A percentile compares a stretch with the other conserved stretches of the same genome.
phyloP scores from a whole-genome alignment of 192 early-diverging fungal genomes.

The Podila epicladia region DNA sequence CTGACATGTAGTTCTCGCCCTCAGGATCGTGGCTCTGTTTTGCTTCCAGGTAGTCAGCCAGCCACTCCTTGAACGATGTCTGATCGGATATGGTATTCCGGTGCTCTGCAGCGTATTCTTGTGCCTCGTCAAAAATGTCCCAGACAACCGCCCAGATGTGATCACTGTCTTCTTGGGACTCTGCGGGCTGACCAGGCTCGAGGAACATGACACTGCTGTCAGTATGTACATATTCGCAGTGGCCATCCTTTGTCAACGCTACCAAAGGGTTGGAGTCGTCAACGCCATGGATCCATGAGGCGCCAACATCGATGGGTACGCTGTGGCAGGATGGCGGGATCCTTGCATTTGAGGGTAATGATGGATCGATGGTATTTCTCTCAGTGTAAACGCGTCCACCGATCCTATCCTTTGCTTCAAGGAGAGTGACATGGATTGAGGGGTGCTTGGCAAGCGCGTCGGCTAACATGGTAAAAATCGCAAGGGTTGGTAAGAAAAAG shows the following conservation, averaged over 20 bases:
- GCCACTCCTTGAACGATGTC: slow-evolving; percentile 22
- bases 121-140: slow-evolving; percentile 34
- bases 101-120: slow-evolving; percentile 13
- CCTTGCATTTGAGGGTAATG: background rate
- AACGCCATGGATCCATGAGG: slow-evolving; percentile 52
- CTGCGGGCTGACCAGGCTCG: background rate
- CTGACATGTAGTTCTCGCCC: slow-evolving; percentile 18
- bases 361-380: slow-evolving; percentile 4
- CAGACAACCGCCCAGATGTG: slow-evolving; percentile 33
- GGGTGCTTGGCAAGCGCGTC: slow-evolving; percentile 23
- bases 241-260: slow-evolving; percentile 8
- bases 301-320: slow-evolving; percentile 39
- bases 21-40: slow-evolving; percentile 18
- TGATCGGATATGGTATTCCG: slow-evolving; percentile 27
- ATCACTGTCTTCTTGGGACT: slow-evolving; percentile 12
- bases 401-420: slow-evolving; percentile 36
- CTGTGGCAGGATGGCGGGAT: slow-evolving; percentile 7
- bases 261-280: slow-evolving; percentile 28
- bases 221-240: slow-evolving; percentile 30
- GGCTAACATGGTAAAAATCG: slow-evolving; percentile 8
- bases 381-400: slow-evolving; percentile 39
- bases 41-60: slow-evolving; percentile 10
- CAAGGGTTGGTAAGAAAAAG: background rate
- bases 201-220: slow-evolving; percentile 29
- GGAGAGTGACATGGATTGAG: slow-evolving; percentile 20